These are phyloP conservation scores for Teratosphaeria nubilosa DNA, from an alignment of 2,329 filamentous ascomycete genomes.

Conservation along the genomic window DNA sequence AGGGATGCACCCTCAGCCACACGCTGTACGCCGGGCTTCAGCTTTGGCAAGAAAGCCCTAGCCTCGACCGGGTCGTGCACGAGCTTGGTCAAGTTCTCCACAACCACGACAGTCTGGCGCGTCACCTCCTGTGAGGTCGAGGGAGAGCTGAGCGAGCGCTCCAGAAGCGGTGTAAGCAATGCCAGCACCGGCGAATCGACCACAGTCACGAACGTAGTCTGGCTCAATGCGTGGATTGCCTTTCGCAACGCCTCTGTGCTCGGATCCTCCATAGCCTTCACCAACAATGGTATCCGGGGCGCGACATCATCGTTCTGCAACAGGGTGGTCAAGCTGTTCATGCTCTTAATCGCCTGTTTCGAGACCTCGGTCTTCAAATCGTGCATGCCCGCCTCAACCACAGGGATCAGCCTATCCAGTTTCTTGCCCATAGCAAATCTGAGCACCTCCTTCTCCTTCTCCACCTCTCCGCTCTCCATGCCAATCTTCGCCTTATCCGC, in stretches of 20 bases:
- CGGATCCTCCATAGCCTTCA: slow-evolving; percentile 92
- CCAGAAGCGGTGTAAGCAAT: slow-evolving; percentile 84
- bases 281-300: slow-evolving; percentile 79
- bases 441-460: slow-evolving; percentile 77
- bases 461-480: slow-evolving; percentile 73
- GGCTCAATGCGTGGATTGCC: slow-evolving; percentile 89
- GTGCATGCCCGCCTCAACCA: slow-evolving; percentile 90
- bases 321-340: slow-evolving; percentile 80
- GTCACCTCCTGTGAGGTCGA: slow-evolving; percentile 87
- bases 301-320: slow-evolving; percentile 95
- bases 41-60: slow-evolving; percentile 84
- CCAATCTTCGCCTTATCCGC: slow-evolving; percentile 87
- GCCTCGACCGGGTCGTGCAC: slow-evolving; percentile 95
- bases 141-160: slow-evolving; percentile 86
- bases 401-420: slow-evolving; percentile 76
- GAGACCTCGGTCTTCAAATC: slow-evolving; percentile 79
- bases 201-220: slow-evolving; percentile 96
- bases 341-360: slow-evolving; percentile 85
- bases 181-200: slow-evolving; percentile 94
- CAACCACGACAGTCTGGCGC: slow-evolving; percentile 89
- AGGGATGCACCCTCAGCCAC: slow-evolving; percentile 83
- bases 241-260: slow-evolving; percentile 82
- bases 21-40: slow-evolving; percentile 84
- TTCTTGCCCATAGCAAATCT: slow-evolving; percentile 83
- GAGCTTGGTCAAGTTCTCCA: slow-evolving; percentile 95